These are phyloP conservation scores for Talaromyces marneffei DNA, from an alignment of 2,329 filamentous ascomycete species.

Conservation along the genomic window DNA sequence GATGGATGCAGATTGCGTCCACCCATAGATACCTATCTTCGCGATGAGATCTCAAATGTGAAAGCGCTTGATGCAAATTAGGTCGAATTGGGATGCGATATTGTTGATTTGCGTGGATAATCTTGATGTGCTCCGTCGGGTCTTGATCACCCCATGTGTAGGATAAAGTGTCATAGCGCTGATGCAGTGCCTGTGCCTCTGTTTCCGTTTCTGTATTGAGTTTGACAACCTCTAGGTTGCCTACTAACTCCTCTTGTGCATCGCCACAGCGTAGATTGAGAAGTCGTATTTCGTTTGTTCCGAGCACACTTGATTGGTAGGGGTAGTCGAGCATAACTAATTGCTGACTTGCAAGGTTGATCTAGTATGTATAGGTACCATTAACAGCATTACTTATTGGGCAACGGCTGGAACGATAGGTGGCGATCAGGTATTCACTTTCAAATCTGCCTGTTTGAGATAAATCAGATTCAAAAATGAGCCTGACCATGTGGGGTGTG, in stretches of 20 bases:
- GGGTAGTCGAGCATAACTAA: background rate
- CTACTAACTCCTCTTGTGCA: constrained; percentile 1
- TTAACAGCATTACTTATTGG: background rate
- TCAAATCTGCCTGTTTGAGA: background rate
- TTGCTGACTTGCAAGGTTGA: background rate
- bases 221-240: constrained; percentile 3
- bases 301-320: background rate
- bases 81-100: constrained; percentile 2
- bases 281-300: background rate
- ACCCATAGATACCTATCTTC: constrained; percentile 17
- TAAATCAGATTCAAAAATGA: background rate
- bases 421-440: background rate
- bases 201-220: background rate
- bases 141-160: constrained; percentile 18
- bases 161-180: constrained; percentile 18
- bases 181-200: background rate
- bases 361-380: background rate
- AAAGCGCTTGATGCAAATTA: constrained; percentile 1
- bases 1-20: constrained; percentile 22
- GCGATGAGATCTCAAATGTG: background rate
- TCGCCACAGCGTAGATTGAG: background rate
- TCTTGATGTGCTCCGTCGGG: constrained; percentile 3
- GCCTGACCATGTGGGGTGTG: background rate
- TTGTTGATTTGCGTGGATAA: constrained; percentile 6
- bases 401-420: background rate